Conservation (phyloP, 768 basidiomycete genomes). For the Boletus insuetus region DNA sequence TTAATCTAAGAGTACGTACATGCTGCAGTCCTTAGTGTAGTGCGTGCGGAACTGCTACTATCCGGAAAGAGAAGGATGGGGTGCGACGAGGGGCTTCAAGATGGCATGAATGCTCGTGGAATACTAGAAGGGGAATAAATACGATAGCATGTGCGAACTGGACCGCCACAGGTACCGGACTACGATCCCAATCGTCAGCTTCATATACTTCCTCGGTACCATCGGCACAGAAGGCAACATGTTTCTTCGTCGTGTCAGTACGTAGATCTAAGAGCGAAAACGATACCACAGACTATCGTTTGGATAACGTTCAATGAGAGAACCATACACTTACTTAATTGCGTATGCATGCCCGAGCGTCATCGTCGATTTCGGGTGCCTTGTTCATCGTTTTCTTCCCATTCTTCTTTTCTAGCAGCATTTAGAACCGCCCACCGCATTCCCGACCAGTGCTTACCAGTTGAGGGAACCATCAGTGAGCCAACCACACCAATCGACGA, state of each 20-base stretch:
- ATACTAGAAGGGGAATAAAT: too few relatives aligned
- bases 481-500: slow-evolving; percentile 15
- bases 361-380: slow-evolving; percentile 10
- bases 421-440: slow-evolving; percentile 25
- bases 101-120: too few relatives aligned
- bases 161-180: slow-evolving; percentile 61
- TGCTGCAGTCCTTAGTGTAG: too few relatives aligned
- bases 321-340: slow-evolving; percentile 18
- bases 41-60: too few relatives aligned
- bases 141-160: slow-evolving; percentile 49
- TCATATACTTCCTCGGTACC: slow-evolving; percentile 56
- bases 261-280: background rate
- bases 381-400: slow-evolving; percentile 3
- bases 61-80: too few relatives aligned
- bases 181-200: slow-evolving; percentile 81
- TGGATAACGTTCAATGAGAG: background rate
- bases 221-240: slow-evolving; percentile 58
- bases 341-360: slow-evolving; percentile 21
- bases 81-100: too few relatives aligned
- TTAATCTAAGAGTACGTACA: too few relatives aligned
- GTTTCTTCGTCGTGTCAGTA: slow-evolving; percentile 37
- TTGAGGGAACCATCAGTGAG: slow-evolving; percentile 24
- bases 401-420: slow-evolving; percentile 19
- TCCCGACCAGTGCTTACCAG: slow-evolving; percentile 17
- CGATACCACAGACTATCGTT: slow-evolving; percentile 4